These are phyloP conservation scores for Claviceps fusiformis DNA, from an alignment of 2,329 filamentous ascomycete genomes.

Conservation along the genomic window DNA sequence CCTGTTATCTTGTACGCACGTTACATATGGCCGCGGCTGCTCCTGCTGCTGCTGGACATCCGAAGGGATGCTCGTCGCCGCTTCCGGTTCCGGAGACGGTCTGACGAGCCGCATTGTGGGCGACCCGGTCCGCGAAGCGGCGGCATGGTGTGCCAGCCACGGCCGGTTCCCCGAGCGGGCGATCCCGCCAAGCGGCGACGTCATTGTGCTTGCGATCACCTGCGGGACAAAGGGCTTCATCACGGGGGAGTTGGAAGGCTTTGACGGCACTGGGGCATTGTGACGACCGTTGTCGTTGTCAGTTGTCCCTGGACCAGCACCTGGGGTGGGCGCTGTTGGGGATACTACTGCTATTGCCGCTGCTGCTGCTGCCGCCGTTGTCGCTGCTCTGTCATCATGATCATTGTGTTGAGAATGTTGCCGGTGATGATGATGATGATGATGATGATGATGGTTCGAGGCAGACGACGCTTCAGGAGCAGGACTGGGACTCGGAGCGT, in stretches of 20 bases:
- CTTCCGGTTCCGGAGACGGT: conserved; percentile 19
- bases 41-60: neutral
- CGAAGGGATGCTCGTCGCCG: conserved; percentile 6
- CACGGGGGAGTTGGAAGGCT: neutral
- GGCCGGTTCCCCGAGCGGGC: neutral
- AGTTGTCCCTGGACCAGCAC: neutral
- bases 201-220: neutral
- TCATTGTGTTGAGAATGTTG: neutral
- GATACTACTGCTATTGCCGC: neutral
- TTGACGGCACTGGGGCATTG: neutral
- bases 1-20: neutral
- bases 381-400: neutral
- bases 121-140: conserved; percentile 14
- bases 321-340: neutral
- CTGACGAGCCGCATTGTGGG: conserved; percentile 25
- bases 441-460: neutral
- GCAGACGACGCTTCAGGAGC: neutral
- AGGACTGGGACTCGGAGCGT: neutral
- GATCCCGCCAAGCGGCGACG: neutral
- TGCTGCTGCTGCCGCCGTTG: neutral
- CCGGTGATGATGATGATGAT: neutral
- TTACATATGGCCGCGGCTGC: neutral
- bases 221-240: neutral
- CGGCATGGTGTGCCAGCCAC: conserved; percentile 9
- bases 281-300: neutral